Base-by-base conservation (phyloP, 345 rosid species). In the Linum usitatissimum region DNA sequence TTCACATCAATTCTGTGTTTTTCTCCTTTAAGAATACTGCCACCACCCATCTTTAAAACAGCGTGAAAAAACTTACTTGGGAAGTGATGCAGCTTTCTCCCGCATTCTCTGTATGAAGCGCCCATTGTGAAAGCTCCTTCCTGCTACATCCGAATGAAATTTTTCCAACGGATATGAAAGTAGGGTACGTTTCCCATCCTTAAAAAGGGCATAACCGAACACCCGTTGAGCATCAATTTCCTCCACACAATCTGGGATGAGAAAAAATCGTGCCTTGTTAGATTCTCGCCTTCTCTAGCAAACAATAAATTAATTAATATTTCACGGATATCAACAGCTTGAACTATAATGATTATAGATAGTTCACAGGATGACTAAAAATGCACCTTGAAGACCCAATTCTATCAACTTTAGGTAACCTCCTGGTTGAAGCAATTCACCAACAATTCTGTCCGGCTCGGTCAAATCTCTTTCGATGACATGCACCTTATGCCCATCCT, bases 81-180 rank as follows among this genome's bases (percentile, higher is more conserved):
- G 72, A 30, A 77, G 77, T 21, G 75, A 62, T 18, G 75, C 71
- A 71, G 84, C 86, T 62, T 79, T 82, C 60, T 77, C 71, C 40
- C 86, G 69, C 84, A 82, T 66, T 59, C 79, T 77, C 68, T 75
- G 84, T 45, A 82, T 71, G 70, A 82, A 82, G n/a, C 84, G 82
- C 17, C 84, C 84, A 51, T 79, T 82, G 64, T 82, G 86, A 64
- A 82, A 79, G 73, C 86, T 77, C 70, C 82, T 77, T n/a, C 83
- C 84, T 7, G 82, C 42, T 20, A 79, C 76, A 61, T 79, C 72
- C 12, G 84, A 58, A 51, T 73, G 72, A 60, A 73, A 79, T 34
- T 73, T 67, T 59, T 79, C 81, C 71, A 82, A 58, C 2, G 83
- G 83, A 70, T 79, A 79, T 2, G 82, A 67, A 13, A 82, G 59